Conservation (phyloP, 2,329 filamentous ascomycete species). For the Colletotrichum cordylinicola region DNA sequence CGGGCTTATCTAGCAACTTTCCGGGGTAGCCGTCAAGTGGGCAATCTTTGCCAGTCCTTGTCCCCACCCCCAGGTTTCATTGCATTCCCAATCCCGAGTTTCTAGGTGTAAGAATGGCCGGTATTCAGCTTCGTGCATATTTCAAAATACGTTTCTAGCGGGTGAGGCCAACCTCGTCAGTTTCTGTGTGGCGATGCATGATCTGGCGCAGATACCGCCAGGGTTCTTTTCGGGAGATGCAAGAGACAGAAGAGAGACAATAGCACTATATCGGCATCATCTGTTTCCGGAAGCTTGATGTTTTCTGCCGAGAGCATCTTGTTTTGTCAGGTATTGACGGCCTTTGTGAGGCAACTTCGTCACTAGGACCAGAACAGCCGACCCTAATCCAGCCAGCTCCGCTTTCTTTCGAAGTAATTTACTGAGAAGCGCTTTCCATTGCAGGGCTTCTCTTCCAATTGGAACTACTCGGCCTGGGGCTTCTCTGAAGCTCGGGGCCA, state of each 20-base stretch:
- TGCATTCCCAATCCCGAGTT: background rate
- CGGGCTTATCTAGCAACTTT: background rate
- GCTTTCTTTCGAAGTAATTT: background rate
- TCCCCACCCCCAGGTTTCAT: background rate
- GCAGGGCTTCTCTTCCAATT: background rate
- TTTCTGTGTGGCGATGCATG: background rate
- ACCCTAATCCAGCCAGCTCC: background rate
- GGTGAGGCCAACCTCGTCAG: background rate
- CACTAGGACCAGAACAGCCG: background rate
- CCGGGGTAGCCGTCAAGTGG: background rate
- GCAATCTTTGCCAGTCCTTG: background rate
- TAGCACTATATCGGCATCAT: background rate
- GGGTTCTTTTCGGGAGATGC: background rate
- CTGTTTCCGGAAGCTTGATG: background rate
- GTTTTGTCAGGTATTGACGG: background rate
- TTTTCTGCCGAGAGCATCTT: background rate
- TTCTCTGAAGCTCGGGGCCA: background rate
- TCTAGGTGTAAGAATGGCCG: background rate
- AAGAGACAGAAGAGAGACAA: background rate
- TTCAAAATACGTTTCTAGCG: background rate
- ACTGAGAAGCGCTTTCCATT: background rate
- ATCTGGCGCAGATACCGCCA: background rate
- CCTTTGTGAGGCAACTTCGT: background rate
- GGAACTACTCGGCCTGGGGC: background rate
- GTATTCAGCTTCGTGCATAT: background rate